phyloP scores from a whole-genome alignment of 2,329 filamentous ascomycete species.

The Biscogniauxia marginata region DNA sequence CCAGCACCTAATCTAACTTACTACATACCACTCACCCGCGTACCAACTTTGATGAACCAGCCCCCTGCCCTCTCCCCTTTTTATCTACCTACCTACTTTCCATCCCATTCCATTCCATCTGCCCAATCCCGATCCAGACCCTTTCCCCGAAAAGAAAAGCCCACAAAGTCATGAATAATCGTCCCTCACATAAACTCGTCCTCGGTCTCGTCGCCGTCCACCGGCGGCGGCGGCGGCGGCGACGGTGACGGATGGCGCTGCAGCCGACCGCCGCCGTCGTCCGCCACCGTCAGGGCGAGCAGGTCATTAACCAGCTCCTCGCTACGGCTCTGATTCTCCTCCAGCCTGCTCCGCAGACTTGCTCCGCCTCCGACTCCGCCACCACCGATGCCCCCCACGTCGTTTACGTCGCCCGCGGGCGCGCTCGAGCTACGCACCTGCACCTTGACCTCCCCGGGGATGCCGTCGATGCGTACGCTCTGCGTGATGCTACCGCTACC shows the following conservation, averaged over 20 bases:
- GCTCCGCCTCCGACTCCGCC: slow-evolving; percentile 9
- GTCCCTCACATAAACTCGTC: slow-evolving; percentile 32
- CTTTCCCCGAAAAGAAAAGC: neutral
- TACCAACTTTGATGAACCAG: no score
- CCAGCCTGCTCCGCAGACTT: slow-evolving; percentile 17
- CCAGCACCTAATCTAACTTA: no score
- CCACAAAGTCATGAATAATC: no score
- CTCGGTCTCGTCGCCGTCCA: slow-evolving; percentile 31
- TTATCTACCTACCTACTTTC: no score
- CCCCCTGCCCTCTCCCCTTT: no score
- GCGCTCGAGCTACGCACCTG: slow-evolving; percentile 43
- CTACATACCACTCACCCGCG: no score
- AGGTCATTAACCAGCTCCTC: slow-evolving; percentile 35
- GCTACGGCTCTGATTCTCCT: slow-evolving; percentile 29
- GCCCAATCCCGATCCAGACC: neutral
- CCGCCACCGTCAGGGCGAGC: slow-evolving; percentile 27
- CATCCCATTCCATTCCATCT: no score
- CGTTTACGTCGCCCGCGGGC: slow-evolving; percentile 19
- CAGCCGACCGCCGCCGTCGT: slow-evolving; percentile 20
- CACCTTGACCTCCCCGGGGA: slow-evolving; percentile 56
- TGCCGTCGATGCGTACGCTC: slow-evolving; percentile 53
- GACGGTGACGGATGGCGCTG: neutral
- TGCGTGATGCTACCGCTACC: slow-evolving; percentile 36
- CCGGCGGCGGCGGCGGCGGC: no score
- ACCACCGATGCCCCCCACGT: slow-evolving; percentile 7